These are phyloP conservation scores for Papiliotrema nemorosa DNA, from an alignment of 1,284 basidiomycete genomes.

Conservation along the genomic window DNA sequence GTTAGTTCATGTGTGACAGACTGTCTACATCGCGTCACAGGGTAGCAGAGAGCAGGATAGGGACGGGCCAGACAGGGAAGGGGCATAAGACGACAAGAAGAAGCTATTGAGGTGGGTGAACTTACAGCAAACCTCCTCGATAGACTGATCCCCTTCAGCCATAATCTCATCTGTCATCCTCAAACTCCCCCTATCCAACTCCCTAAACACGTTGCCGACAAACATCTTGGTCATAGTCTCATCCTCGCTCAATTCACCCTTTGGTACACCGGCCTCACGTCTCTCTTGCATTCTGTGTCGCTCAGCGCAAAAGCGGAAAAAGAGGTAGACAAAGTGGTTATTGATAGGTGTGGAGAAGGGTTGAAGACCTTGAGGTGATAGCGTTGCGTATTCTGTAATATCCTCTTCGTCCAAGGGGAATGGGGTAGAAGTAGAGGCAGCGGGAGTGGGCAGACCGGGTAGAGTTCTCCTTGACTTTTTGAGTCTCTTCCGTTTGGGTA, in stretches of 20 bases:
- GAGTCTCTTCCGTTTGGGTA: no score
- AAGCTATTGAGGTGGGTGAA: no score
- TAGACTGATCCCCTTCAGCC: conserved; percentile 20
- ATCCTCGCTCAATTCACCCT: conserved; percentile 20
- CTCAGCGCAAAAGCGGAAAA: conserved; percentile 36
- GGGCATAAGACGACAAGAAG: not conserved
- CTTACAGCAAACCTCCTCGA: conserved; percentile 33
- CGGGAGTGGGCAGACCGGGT: no score
- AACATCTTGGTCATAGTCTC: conserved; percentile 20
- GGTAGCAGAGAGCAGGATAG: not conserved
- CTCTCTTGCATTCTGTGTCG: conserved; percentile 26
- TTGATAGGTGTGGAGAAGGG: conserved; percentile 13
- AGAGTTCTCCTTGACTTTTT: no score
- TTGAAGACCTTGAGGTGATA: conserved; percentile 14
- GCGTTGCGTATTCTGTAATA: not conserved
- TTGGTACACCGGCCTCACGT: conserved; percentile 14
- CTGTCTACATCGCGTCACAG: not conserved
- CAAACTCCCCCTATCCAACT: conserved; percentile 21
- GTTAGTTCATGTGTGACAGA: not conserved
- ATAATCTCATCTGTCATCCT: conserved; percentile 17
- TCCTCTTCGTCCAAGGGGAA: not conserved
- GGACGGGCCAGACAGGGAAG: not conserved
- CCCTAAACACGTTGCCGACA: conserved; percentile 29
- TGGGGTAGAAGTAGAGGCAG: not conserved
- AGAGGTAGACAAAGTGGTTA: conserved; percentile 27